phyloP scores from a whole-genome alignment of 495 filamentous ascomycete species.

The Xylaria flabelliformis region DNA sequence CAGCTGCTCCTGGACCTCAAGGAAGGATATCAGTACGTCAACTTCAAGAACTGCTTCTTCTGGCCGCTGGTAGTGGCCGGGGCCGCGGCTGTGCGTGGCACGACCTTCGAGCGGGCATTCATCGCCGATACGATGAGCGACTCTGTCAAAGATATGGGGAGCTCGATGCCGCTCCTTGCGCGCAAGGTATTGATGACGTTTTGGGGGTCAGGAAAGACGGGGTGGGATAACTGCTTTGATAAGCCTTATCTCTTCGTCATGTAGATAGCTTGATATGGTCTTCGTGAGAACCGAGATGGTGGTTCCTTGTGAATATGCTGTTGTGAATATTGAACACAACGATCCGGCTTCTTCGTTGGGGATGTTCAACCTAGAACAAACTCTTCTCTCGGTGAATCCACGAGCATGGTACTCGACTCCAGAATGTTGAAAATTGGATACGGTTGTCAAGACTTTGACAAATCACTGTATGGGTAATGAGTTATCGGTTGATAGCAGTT shows the following conservation, averaged over 20 bases:
- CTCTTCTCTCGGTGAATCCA: background rate
- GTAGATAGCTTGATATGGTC: background rate
- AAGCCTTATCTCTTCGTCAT: constrained; percentile 20
- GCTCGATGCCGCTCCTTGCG: constrained; percentile 16
- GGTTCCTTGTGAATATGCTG: background rate
- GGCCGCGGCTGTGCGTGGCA: constrained; percentile 12
- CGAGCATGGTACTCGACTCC: background rate
- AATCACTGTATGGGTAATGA: background rate
- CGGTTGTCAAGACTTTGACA: background rate
- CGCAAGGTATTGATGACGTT: constrained; percentile 13
- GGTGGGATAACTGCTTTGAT: constrained; percentile 28
- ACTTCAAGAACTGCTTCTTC: constrained; percentile 27
- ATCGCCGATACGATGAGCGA: constrained; percentile 8
- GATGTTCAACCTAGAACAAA: background rate
- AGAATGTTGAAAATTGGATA: background rate
- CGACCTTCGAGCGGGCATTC: constrained; percentile 22
- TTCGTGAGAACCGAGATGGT: background rate
- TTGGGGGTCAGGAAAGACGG: constrained; percentile 15
- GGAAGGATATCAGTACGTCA: background rate
- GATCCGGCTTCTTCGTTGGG: background rate
- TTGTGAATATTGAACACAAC: background rate
- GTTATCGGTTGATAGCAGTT: background rate
- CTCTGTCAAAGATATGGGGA: constrained; percentile 12
- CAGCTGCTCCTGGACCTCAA: constrained; percentile 24
- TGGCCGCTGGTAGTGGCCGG: constrained; percentile 25